phyloP scores from a whole-genome alignment of 73 alveolate species.

The Symbiodinium pilosum region DNA sequence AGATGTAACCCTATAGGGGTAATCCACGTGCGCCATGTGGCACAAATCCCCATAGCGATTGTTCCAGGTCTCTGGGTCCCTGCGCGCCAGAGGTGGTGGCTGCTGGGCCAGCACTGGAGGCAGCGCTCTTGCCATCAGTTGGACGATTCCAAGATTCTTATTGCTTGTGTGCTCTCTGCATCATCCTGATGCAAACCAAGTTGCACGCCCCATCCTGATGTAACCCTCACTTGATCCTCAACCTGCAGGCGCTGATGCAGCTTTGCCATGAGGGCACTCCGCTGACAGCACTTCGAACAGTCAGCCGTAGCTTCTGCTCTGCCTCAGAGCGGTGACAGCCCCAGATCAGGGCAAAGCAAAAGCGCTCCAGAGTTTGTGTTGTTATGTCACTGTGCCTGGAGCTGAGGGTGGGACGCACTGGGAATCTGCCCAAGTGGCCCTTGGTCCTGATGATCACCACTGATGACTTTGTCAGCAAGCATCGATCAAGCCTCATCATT shows the following conservation, averaged over 20 bases:
- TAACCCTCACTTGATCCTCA: neutral
- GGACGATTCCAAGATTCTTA: too few species aligned
- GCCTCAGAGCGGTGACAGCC: neutral
- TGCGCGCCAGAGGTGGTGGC: neutral
- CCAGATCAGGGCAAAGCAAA: too few species aligned
- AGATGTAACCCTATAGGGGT: too few species aligned
- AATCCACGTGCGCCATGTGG: too few species aligned
- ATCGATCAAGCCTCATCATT: neutral
- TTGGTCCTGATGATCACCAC: neutral
- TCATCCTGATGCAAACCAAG: neutral
- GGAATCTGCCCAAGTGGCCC: conserved; percentile 16
- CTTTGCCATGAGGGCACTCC: conserved; percentile 2
- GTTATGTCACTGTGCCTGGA: too few species aligned
- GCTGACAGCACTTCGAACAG: neutral
- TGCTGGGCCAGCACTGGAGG: conserved; percentile 15
- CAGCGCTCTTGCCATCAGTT: too few species aligned
- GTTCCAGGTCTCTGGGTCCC: too few species aligned
- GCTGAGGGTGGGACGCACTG: conserved; percentile 5
- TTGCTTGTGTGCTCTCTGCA: too few species aligned
- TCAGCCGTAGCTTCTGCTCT: neutral
- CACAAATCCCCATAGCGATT: too few species aligned
- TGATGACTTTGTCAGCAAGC: conserved; percentile 23
- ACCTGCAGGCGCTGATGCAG: neutral
- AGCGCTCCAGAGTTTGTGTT: too few species aligned
- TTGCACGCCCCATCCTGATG: neutral